A percentile compares a stretch with the other conserved stretches of the same genome.
Evolutionary conservation across 768 basidiomycete species (phyloP).

Genomic region (Suillus americanus): DNA sequence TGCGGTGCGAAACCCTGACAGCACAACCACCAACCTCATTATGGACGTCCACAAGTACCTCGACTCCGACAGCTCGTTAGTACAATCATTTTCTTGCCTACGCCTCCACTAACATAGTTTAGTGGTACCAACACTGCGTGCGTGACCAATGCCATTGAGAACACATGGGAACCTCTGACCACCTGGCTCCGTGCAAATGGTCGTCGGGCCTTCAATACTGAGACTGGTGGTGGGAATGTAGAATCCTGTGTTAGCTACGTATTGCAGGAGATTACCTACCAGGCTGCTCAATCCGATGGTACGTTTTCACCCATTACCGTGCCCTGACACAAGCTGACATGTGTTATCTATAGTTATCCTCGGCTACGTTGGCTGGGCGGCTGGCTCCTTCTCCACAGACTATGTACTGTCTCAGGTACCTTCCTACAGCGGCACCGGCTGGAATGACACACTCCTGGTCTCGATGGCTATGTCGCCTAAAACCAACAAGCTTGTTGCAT

Average conservation of each 20-base stretch:
- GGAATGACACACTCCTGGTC: conserved; percentile 34
- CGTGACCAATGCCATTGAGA: conserved; percentile 52
- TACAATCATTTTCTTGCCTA: conserved; percentile 16
- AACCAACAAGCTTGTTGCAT: conserved; percentile 12
- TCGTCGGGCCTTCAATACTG: conserved; percentile 57
- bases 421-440: conserved; percentile 28
- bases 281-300: conserved; percentile 51
- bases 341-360: conserved; percentile 37
- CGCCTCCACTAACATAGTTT: conserved; percentile 2
- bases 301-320: conserved; percentile 10
- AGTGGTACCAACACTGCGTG: conserved; percentile 46
- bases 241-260: conserved; percentile 45
- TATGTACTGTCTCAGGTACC: conserved; percentile 39
- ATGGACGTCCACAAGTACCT: conserved; percentile 68
- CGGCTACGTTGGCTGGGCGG: conserved; percentile 59
- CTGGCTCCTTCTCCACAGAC: conserved; percentile 48
- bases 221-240: conserved; percentile 59
- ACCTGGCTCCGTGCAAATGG: conserved; percentile 48
- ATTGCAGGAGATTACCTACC: conserved; percentile 46
- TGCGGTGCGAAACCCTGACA: conserved; percentile 46
- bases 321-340: not conserved
- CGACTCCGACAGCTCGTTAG: conserved; percentile 51
- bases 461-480: conserved; percentile 34
- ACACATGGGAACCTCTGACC: conserved; percentile 45
- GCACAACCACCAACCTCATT: conserved; percentile 44